A percentile compares a stretch with the other conserved stretches of the same genome.
Conservation (phyloP, 108 stramenopile species). For the Fragilaria radians region DNA sequence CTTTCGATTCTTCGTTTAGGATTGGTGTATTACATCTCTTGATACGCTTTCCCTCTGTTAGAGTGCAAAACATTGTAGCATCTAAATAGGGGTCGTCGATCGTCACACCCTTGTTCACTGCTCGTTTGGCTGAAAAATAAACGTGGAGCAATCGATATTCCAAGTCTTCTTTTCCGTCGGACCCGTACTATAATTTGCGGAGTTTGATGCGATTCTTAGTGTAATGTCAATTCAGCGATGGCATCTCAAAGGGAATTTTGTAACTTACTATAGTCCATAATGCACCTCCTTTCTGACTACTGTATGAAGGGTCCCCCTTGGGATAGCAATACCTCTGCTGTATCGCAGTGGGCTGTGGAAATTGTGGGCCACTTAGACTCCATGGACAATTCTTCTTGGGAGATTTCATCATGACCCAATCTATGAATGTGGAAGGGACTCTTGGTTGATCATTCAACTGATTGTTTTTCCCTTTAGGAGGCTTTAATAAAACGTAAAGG, state of each 20-base stretch:
- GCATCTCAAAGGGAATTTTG: background rate
- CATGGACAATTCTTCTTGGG: constrained; percentile 41
- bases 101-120: constrained; percentile 18
- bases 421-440: constrained; percentile 36
- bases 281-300: constrained; percentile 53
- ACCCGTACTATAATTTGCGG: constrained; percentile 23
- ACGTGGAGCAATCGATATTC: constrained; percentile 70
- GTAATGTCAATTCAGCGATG: background rate
- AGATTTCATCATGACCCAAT: constrained; percentile 10
- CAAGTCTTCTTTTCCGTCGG: constrained; percentile 44
- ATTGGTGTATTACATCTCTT: background rate
- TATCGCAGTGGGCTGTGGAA: constrained; percentile 51
- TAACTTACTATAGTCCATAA: constrained; percentile 47
- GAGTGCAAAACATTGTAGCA: background rate
- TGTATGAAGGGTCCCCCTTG: constrained; percentile 50
- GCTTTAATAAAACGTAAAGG: constrained; percentile 59
- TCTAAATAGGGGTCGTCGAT: background rate
- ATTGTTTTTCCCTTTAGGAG: constrained; percentile 25
- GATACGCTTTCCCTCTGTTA: background rate
- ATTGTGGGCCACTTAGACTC: constrained; percentile 63
- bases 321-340: constrained; percentile 84
- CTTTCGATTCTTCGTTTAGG: no score
- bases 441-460: constrained; percentile 10
- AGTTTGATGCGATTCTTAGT: no score
- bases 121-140: constrained; percentile 69